These are phyloP conservation scores for Xylariaceae sp. DNA, from an alignment of 2,329 filamentous ascomycete genomes.

Conservation along the genomic window DNA sequence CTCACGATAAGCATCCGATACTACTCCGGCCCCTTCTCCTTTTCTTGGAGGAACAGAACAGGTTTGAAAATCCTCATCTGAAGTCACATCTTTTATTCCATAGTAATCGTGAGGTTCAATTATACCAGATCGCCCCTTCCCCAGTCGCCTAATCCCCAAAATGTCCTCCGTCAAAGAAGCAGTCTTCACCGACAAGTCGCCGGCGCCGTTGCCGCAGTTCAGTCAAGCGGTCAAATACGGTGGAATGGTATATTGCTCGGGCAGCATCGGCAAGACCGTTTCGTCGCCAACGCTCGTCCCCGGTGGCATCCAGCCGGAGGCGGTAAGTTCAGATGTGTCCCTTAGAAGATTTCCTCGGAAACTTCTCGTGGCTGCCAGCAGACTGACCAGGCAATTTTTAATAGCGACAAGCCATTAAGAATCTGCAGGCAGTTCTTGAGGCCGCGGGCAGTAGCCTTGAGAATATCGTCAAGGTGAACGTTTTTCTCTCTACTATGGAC, in stretches of 20 bases:
- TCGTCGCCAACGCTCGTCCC: conserved; percentile 49
- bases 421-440: conserved; percentile 55
- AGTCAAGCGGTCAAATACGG: conserved; percentile 59
- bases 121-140: too few relatives aligned
- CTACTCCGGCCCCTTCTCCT: too few relatives aligned
- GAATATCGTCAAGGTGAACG: conserved; percentile 63
- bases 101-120: too few relatives aligned
- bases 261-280: conserved; percentile 55
- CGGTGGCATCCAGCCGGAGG: conserved; percentile 50
- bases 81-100: too few relatives aligned
- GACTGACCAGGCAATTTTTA: conserved; percentile 3
- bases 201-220: conserved; percentile 50
- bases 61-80: too few relatives aligned
- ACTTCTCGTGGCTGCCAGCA: too few relatives aligned
- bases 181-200: conserved; percentile 44
- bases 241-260: conserved; percentile 69
- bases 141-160: not conserved
- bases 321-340: conserved; percentile 37
- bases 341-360: too few relatives aligned
- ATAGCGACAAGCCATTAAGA: conserved; percentile 52
- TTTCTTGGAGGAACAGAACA: too few relatives aligned
- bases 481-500: conserved; percentile 62
- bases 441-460: conserved; percentile 55
- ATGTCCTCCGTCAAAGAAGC: conserved; percentile 15
- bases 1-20: too few relatives aligned